phyloP scores from a whole-genome alignment of 495 filamentous ascomycete genomes.

The Acidomyces sp. region DNA sequence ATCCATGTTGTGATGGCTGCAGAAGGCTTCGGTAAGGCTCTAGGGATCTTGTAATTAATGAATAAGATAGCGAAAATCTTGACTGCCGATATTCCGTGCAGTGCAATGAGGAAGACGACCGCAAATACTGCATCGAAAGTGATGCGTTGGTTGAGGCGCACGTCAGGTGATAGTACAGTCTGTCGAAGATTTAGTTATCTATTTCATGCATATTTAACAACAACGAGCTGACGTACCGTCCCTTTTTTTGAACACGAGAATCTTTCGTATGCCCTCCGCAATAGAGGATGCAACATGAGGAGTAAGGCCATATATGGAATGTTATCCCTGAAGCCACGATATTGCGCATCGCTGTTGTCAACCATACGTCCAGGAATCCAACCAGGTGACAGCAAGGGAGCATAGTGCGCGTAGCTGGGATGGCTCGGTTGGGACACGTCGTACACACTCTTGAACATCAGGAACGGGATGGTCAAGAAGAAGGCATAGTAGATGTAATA shows the following conservation, averaged over 20 bases:
- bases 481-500: slow-evolving; percentile 73
- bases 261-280: slow-evolving; percentile 56
- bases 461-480: slow-evolving; percentile 53
- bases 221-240: background rate
- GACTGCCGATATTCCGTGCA: slow-evolving; percentile 74
- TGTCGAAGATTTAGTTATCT: background rate
- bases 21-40: slow-evolving; percentile 47
- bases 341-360: slow-evolving; percentile 84
- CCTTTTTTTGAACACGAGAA: slow-evolving; percentile 19
- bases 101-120: slow-evolving; percentile 54
- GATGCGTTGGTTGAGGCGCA: slow-evolving; percentile 59
- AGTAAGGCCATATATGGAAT: slow-evolving; percentile 64
- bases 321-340: slow-evolving; percentile 73
- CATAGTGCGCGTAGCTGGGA: slow-evolving; percentile 65
- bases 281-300: slow-evolving; percentile 60
- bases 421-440: slow-evolving; percentile 77
- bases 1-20: slow-evolving; percentile 72
- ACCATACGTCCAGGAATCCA: slow-evolving; percentile 96
- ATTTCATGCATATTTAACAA: background rate
- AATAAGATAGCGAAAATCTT: slow-evolving; percentile 74
- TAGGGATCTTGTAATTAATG: slow-evolving; percentile 69
- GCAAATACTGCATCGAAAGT: slow-evolving; percentile 79
- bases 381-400: slow-evolving; percentile 56
- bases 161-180: slow-evolving; percentile 51
- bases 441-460: slow-evolving; percentile 82